Base-by-base conservation (phyloP, 768 basidiomycete genomes). In the Mycena maculata region DNA sequence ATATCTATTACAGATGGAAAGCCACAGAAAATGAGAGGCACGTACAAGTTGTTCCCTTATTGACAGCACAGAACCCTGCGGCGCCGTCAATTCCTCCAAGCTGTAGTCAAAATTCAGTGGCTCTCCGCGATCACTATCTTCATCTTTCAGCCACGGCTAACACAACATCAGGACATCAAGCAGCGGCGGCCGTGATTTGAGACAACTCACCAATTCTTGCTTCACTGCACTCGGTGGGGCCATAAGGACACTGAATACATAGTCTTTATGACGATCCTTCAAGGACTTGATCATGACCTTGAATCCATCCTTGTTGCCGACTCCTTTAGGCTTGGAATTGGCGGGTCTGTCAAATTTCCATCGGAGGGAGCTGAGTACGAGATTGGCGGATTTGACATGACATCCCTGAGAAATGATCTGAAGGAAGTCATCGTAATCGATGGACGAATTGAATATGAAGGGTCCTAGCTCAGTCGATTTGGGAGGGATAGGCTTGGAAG, bases 331-430 rank as follows among this genome's bases (percentile, higher is more conserved):
- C 38, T 25, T 39, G 7, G 39, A n/a, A 30, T 56, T 56, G 22
- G 31, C 20, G 31, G 30, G 57, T 47, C 31, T 2, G 27, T 63
- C 36, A 20, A 58, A 58, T 33, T 45, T 47, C 44, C 57, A 58
- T 25, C 33, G 15, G 23, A 45, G 13, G 3, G 57, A 45, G 2
- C 20, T 5, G 9, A 31, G 1, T 3, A 11, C 10, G 12, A 58
- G 44, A 36, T 58, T 47, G 1, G 13, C 9, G 1, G 13, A 33
- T 11, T 12, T 45, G 6, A n/a, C n/a, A 3, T 23, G 57, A 44
- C 57, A 58, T 9, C 18, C 57, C 0, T n/a, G n/a, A 12, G 57
- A 25, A 16, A 58, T 22, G 20, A 44, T 22, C 20, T 13, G n/a
- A 6, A 58, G 57, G 15, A 58, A 58, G 1, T 58, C 42, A 9